Percentiles rank a stretch among this genome's conserved stretches.
Conservation (phyloP, 257 asterid species). For the Jaltomata sinuosa region DNA sequence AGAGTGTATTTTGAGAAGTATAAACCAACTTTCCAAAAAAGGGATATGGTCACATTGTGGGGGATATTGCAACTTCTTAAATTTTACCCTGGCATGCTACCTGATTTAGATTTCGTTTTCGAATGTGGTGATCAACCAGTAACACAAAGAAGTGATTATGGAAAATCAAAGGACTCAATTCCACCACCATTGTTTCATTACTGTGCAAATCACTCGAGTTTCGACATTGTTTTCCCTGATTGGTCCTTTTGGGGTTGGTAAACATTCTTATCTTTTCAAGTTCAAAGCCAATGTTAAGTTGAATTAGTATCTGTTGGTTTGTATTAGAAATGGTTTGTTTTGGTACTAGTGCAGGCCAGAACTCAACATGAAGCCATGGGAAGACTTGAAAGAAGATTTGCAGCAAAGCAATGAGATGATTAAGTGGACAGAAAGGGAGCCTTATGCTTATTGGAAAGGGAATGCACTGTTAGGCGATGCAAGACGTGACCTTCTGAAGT, state of each 20-base stretch:
- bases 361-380: slow-evolving; percentile 78
- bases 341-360: slow-evolving; percentile 53
- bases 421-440: slow-evolving; percentile 62
- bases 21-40: slow-evolving; percentile 51
- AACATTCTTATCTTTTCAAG: slow-evolving; percentile 19
- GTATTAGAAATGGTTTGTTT: background rate
- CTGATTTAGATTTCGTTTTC: slow-evolving; percentile 65
- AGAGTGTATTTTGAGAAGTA: slow-evolving; percentile 48
- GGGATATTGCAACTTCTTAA: slow-evolving; percentile 76
- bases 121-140: slow-evolving; percentile 56
- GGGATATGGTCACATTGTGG: slow-evolving; percentile 77
- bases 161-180: background rate
- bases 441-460: slow-evolving; percentile 91
- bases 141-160: slow-evolving; percentile 26
- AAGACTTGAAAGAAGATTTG: slow-evolving; percentile 45
- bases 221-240: slow-evolving; percentile 76
- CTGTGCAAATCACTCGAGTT: slow-evolving; percentile 43
- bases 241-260: slow-evolving; percentile 99
- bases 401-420: slow-evolving; percentile 33
- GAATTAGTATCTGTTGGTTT: background rate
- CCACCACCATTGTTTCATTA: slow-evolving; percentile 78
- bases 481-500: slow-evolving; percentile 34
- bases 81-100: slow-evolving; percentile 59
- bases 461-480: slow-evolving; percentile 26
- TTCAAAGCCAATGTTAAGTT: background rate